Percentiles rank a stretch among this genome's conserved stretches.
Conservation (phyloP, 257 asterid genomes). For the Solanum appendiculatum region DNA sequence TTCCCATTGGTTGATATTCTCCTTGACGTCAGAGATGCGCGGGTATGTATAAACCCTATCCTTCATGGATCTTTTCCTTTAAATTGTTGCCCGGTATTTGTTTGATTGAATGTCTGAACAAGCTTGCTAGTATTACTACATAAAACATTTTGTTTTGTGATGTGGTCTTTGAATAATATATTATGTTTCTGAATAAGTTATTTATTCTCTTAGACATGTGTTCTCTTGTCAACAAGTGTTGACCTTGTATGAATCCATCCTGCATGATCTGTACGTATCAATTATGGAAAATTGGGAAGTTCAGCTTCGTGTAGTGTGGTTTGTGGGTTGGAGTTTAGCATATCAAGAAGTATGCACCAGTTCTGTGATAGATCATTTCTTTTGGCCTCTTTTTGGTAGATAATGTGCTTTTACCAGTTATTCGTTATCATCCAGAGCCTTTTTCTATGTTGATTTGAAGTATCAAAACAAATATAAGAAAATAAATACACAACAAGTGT, state of each 20-base stretch:
- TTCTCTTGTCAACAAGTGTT: neutral
- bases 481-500: neutral
- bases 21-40: too few relatives aligned
- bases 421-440: neutral
- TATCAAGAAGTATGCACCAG: neutral
- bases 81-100: neutral
- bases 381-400: neutral
- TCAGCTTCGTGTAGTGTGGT: neutral
- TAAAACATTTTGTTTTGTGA: neutral
- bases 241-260: neutral
- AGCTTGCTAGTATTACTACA: neutral
- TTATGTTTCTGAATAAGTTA: neutral
- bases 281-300: neutral
- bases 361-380: neutral
- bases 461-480: neutral
- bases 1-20: constrained; percentile 60
- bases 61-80: too few relatives aligned
- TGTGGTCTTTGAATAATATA: neutral
- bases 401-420: neutral
- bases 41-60: too few relatives aligned
- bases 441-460: too few relatives aligned
- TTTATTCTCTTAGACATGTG: neutral
- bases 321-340: neutral
- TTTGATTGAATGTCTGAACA: constrained; percentile 23
- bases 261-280: neutral